phyloP scores from a whole-genome alignment of 73 alveolate genomes.

The Paramecium primaurelia region DNA sequence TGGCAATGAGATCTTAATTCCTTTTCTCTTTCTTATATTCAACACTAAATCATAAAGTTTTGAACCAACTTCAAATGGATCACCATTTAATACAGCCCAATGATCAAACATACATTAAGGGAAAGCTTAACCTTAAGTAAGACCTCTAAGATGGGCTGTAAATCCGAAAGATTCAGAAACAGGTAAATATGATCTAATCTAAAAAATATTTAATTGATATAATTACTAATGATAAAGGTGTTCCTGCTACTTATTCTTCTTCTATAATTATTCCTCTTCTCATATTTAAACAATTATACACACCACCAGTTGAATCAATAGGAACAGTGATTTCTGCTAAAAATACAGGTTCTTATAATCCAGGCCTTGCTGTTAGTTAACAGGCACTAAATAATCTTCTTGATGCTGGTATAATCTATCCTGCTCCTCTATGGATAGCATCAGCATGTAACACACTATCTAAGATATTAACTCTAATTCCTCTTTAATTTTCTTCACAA shows the following conservation, averaged over 20 bases:
- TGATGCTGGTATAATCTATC: conserved; percentile 88
- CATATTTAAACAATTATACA: conserved; percentile 89
- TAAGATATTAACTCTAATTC: conserved; percentile 93
- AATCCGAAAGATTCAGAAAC: conserved; percentile 99
- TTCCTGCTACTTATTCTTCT: conserved; percentile 94
- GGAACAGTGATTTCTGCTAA: conserved; percentile 96
- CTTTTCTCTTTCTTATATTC: conserved; percentile 92
- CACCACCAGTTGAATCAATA: conserved; percentile 93
- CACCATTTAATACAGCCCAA: conserved; percentile 86
- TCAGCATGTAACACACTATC: conserved; percentile 93
- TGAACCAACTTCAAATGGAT: conserved; percentile 72
- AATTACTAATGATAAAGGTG: conserved; percentile 86
- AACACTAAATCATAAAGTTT: conserved; percentile 74
- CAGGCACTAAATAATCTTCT: conserved; percentile 97
- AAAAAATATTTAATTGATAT: not conserved
- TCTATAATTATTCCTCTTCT: conserved; percentile 95
- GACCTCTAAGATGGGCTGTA: conserved; percentile 94
- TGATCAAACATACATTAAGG: conserved; percentile 98
- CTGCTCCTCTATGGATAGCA: conserved; percentile 99
- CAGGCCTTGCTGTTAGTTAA: conserved; percentile 95
- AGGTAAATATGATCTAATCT: conserved; percentile 94
- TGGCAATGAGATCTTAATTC: conserved; percentile 89
- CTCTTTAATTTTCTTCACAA: conserved; percentile 98
- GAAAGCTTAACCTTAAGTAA: conserved; percentile 99
- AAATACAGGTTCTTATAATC: conserved; percentile 98